These are phyloP conservation scores for Ulota crispa DNA, from an alignment of 225 moss, liverwort and hornwort genomes.

Conservation along the genomic window DNA sequence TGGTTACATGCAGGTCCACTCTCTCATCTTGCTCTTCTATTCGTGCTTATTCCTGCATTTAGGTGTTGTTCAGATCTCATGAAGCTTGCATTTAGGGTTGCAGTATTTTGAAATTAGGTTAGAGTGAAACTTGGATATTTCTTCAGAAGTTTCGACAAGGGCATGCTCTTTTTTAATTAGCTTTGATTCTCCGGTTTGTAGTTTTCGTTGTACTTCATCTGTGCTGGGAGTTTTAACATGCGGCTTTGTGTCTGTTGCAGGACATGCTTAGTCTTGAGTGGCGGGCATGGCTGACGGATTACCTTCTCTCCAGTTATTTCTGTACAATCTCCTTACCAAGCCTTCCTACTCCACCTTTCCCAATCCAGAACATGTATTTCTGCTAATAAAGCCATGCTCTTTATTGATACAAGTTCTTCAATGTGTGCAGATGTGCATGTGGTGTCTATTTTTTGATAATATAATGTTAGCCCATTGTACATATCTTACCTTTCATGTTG, in stretches of 20 bases:
- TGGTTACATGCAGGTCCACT: slow-evolving; percentile 74
- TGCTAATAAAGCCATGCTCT: neutral
- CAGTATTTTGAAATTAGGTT: neutral
- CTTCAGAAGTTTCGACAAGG: neutral
- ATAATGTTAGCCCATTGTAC: neutral
- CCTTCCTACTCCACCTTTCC: neutral
- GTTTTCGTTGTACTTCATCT: slow-evolving; percentile 3
- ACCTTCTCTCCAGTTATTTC: slow-evolving; percentile 86
- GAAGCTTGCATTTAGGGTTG: neutral
- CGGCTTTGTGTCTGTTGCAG: slow-evolving; percentile 38
- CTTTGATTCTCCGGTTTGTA: neutral
- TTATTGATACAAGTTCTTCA: neutral
- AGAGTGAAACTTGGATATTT: neutral
- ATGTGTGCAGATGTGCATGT: neutral
- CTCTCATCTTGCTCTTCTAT: slow-evolving; percentile 4
- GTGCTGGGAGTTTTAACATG: neutral
- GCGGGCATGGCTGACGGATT: slow-evolving; percentile 87
- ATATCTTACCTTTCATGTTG: neutral
- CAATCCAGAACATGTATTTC: neutral
- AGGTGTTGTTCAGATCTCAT: neutral
- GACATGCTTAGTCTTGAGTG: slow-evolving; percentile 83
- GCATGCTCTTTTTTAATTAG: neutral
- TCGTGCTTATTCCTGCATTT: neutral
- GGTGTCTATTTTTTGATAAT: neutral
- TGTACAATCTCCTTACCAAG: slow-evolving; percentile 50